A percentile compares a stretch with the other conserved stretches of the same genome.
Conservation (phyloP, 2,329 filamentous ascomycete genomes). For the Neonectria hederae region DNA sequence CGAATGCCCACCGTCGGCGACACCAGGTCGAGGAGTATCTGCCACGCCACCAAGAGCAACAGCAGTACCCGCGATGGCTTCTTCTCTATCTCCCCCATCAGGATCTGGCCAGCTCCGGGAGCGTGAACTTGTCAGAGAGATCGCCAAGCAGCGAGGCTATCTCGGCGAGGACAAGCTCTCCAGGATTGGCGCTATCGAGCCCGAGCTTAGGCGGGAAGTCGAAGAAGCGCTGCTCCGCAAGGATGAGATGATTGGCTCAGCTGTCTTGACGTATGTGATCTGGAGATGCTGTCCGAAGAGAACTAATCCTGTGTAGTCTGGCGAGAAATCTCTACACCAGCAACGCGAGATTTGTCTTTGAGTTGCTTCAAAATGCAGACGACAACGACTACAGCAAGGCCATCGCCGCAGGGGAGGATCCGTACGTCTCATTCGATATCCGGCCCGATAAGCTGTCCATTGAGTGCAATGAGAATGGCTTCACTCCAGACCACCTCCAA, state of each 20-base stretch:
- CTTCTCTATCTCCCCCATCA: not conserved
- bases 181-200: conserved; percentile 27
- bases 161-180: conserved; percentile 34
- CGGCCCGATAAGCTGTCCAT: conserved; percentile 51
- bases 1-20: not conserved
- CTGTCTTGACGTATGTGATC: conserved; percentile 35
- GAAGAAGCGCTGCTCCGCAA: conserved; percentile 37
- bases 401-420: conserved; percentile 26
- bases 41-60: not conserved
- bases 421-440: conserved; percentile 50
- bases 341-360: conserved; percentile 59
- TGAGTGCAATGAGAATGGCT: conserved; percentile 62
- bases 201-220: conserved; percentile 29
- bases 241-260: conserved; percentile 38
- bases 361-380: conserved; percentile 65
- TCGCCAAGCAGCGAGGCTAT: conserved; percentile 36
- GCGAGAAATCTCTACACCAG: conserved; percentile 54
- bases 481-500: conserved; percentile 51
- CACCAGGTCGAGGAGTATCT: not conserved
- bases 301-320: conserved; percentile 43
- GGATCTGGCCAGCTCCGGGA: conserved; percentile 12
- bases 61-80: conserved; percentile 7
- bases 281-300: not conserved
- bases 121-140: conserved; percentile 31
- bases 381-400: conserved; percentile 55